phyloP scores from a whole-genome alignment of 2,329 filamentous ascomycete species.

The Rutstroemia sp. region DNA sequence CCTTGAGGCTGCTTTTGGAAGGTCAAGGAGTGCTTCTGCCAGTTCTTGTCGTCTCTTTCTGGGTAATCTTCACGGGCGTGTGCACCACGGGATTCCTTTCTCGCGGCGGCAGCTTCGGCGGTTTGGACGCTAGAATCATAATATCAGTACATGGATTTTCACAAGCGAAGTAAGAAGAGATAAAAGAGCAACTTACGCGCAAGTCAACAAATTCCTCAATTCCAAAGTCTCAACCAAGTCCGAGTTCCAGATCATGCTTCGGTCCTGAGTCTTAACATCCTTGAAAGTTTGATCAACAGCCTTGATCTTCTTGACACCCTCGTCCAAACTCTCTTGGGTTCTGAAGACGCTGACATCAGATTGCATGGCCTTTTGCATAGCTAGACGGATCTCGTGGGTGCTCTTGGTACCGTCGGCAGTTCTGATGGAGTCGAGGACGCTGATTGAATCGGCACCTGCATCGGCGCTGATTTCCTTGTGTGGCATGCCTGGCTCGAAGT shows the following conservation, averaged over 20 bases:
- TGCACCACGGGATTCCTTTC: conserved; percentile 95
- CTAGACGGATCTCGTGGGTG: conserved; percentile 79
- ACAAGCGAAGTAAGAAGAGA: background rate
- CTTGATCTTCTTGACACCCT: conserved; percentile 82
- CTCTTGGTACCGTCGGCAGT: conserved; percentile 41
- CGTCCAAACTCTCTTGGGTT: conserved; percentile 77
- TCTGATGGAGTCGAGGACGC: conserved; percentile 59
- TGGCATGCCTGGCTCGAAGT: conserved; percentile 36
- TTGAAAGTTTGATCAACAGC: conserved; percentile 75
- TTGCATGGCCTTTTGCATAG: conserved; percentile 99
- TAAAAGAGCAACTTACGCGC: conserved; percentile 58
- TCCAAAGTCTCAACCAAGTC: conserved; percentile 95
- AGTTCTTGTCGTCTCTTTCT: conserved; percentile 88
- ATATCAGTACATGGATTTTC: background rate
- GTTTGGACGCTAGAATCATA: conserved; percentile 65
- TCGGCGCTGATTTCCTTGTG: conserved; percentile 56
- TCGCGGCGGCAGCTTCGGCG: conserved; percentile 79
- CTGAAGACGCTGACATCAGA: conserved; percentile 95
- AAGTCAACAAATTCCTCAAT: conserved; percentile 89
- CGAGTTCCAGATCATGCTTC: conserved; percentile 99
- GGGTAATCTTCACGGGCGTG: conserved; percentile 96
- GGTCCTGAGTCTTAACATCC: conserved; percentile 91
- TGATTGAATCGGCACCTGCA: conserved; percentile 75
- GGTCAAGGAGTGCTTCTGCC: conserved; percentile 98
- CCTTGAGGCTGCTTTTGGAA: conserved; percentile 93